phyloP scores from a whole-genome alignment of 2,329 filamentous ascomycete species.

The Samsoniella hepiali region DNA sequence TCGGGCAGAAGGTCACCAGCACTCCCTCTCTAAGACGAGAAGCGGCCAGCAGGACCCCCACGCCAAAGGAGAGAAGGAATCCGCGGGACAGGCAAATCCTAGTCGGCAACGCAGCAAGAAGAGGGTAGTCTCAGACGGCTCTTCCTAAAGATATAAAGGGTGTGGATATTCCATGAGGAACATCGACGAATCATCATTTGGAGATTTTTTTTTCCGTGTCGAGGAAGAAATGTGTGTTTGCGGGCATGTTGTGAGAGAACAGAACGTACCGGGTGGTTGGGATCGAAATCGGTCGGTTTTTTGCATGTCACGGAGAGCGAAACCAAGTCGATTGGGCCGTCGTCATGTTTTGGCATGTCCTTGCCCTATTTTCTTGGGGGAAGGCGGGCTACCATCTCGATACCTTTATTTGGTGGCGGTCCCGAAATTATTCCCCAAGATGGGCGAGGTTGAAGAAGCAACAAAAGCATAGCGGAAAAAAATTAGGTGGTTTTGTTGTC shows the following conservation, averaged over 20 bases:
- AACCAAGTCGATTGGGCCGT: too few species aligned
- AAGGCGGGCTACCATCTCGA: too few species aligned
- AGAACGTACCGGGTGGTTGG: slow-evolving; percentile 20
- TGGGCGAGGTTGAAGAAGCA: too few species aligned
- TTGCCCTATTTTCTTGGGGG: too few species aligned
- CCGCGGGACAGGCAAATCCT: slow-evolving; percentile 18
- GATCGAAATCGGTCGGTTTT: neutral
- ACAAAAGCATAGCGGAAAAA: too few species aligned
- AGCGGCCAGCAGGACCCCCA: slow-evolving; percentile 8
- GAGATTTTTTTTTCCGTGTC: slow-evolving; percentile 21
- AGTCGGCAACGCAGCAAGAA: slow-evolving; percentile 4
- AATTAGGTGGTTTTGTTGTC: too few species aligned
- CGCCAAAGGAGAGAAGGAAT: neutral
- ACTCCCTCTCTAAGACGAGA: slow-evolving; percentile 18
- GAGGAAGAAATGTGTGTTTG: neutral
- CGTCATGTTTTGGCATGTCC: too few species aligned
- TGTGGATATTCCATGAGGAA: slow-evolving; percentile 28
- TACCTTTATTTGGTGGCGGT: too few species aligned
- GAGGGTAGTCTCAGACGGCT: slow-evolving; percentile 43
- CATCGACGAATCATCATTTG: slow-evolving; percentile 39
- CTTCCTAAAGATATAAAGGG: slow-evolving; percentile 42
- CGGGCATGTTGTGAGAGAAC: neutral
- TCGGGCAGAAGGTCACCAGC: neutral
- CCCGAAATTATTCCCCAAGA: too few species aligned
- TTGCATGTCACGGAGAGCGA: neutral